Conservation (phyloP, 2,329 filamentous ascomycete genomes). For the Aspergillus neotritici region DNA sequence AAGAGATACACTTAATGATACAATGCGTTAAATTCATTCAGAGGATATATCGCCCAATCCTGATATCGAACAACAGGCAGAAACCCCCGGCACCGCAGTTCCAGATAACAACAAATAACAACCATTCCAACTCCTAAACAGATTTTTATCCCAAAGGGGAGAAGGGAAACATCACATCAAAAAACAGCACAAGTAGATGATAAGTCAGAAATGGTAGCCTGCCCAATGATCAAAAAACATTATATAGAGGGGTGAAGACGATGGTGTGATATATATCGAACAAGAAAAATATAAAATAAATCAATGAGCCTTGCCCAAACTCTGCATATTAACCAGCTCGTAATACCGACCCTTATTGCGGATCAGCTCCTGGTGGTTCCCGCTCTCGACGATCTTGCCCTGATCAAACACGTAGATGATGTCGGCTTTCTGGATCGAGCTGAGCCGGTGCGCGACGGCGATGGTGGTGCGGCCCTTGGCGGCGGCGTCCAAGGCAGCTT, state of each 20-base stretch:
- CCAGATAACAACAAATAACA: no score
- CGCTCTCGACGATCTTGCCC: slow-evolving; percentile 77
- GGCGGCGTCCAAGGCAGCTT: slow-evolving; percentile 71
- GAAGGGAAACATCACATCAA: background rate
- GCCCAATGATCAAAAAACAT: no score
- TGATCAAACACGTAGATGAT: slow-evolving; percentile 95
- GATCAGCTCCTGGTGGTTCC: slow-evolving; percentile 71
- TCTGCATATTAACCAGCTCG: slow-evolving; percentile 75
- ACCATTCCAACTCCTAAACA: no score
- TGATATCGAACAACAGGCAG: no score
- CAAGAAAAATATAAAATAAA: background rate
- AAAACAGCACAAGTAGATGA: background rate
- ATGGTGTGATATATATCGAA: no score
- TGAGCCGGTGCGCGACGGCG: slow-evolving; percentile 85
- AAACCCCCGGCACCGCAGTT: no score
- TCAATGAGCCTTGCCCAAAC: slow-evolving; percentile 55
- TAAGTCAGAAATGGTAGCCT: no score
- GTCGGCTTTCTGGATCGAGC: slow-evolving; percentile 91
- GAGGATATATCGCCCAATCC: no score
- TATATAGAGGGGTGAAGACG: no score
- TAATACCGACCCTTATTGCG: slow-evolving; percentile 65
- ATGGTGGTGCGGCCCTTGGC: slow-evolving; percentile 84
- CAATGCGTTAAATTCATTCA: no score
- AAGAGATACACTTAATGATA: no score
- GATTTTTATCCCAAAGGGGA: background rate